Evolutionary conservation across 1,284 basidiomycete genomes (phyloP), one percentile per base, ranked within the genome.

Genomic region (Tilletia walkeri): DNA sequence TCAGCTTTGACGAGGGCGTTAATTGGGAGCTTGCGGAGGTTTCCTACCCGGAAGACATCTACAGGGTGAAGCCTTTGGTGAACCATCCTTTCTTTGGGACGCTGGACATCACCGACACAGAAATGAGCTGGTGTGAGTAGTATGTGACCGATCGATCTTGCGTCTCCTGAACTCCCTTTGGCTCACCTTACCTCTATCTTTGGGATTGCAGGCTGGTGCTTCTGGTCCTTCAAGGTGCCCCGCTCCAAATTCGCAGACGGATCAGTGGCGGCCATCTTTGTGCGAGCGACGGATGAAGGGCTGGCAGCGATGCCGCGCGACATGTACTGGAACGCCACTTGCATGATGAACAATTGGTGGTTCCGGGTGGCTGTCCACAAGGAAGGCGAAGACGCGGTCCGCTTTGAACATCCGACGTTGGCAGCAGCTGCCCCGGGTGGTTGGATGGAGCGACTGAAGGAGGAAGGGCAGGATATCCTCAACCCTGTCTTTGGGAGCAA

Each of bases 371-470:
- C 86, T 1, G 84, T 90, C 30, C 85, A 87, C 75, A 80, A 82
- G 1, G 84, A 84, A 10, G 77, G 78, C 3, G 47, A 66, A 30
- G 80, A 75, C 70, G 66, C 71, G 63, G 76, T 90, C 14, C 82
- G 80, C 2, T 90, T 90, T 77, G 89, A 90, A 78, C 89, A 90
- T 75, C 89, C 89, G 1, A 88, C 89, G 0, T 80, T 87, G 69
- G 87, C 86, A 0, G 89, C 88, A 3, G 84, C 81, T 12, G 82
- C 84, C 34, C 73, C 86, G n/a, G 87, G 87, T 7, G 89, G 89
- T 2, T 90, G 89, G 89, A 90, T 90, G 89, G 84, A 88, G 84
- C 84, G 88, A 36, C 82, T 89, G 76, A 88, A 89, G 78, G 82
- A 84, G 16, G 79, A 84, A 20, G 88, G 88, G 0, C 68, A 82